A percentile compares a stretch with the other conserved stretches of the same genome.
Conservation (phyloP, 2,329 filamentous ascomycete species). For the Endoconidiophora laricicola region DNA sequence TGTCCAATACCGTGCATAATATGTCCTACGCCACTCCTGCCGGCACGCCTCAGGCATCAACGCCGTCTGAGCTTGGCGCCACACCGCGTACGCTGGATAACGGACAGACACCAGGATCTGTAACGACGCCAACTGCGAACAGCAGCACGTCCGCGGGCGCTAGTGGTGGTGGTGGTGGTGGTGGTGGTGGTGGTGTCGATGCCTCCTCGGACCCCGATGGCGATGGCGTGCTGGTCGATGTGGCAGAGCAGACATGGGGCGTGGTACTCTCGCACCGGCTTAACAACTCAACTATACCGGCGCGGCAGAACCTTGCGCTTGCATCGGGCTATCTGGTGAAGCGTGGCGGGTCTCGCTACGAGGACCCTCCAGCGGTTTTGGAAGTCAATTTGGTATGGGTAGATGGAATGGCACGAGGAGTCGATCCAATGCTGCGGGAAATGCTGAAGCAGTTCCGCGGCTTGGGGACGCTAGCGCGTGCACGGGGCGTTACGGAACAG, state of each 20-base stretch:
- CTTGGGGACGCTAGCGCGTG: slow-evolving; percentile 50
- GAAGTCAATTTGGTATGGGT: slow-evolving; percentile 48
- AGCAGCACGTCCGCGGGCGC: background rate
- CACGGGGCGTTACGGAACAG: slow-evolving; percentile 43
- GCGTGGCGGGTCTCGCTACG: slow-evolving; percentile 35
- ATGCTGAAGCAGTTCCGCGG: slow-evolving; percentile 53
- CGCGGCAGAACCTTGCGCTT: slow-evolving; percentile 39
- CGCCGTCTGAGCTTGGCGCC: slow-evolving; percentile 44
- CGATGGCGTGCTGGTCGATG: slow-evolving; percentile 54
- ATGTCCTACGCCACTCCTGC: slow-evolving; percentile 43
- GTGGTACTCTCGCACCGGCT: slow-evolving; percentile 51
- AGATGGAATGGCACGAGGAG: slow-evolving; percentile 34
- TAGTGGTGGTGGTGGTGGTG: slow-evolving; percentile 15
- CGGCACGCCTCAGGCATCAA: slow-evolving; percentile 45
- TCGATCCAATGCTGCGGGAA: slow-evolving; percentile 53
- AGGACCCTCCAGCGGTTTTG: slow-evolving; percentile 43
- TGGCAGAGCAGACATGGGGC: slow-evolving; percentile 61
- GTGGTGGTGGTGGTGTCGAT: slow-evolving; percentile 17
- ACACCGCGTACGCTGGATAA: slow-evolving; percentile 45
- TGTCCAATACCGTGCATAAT: slow-evolving; percentile 20
- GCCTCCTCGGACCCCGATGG: slow-evolving; percentile 32
- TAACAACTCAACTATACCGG: slow-evolving; percentile 38
- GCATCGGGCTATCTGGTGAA: slow-evolving; percentile 52
- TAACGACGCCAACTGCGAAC: slow-evolving; percentile 23
- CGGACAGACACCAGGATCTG: slow-evolving; percentile 27